Conservation (phyloP, 495 filamentous ascomycete genomes). For the Thozetella sp. region DNA sequence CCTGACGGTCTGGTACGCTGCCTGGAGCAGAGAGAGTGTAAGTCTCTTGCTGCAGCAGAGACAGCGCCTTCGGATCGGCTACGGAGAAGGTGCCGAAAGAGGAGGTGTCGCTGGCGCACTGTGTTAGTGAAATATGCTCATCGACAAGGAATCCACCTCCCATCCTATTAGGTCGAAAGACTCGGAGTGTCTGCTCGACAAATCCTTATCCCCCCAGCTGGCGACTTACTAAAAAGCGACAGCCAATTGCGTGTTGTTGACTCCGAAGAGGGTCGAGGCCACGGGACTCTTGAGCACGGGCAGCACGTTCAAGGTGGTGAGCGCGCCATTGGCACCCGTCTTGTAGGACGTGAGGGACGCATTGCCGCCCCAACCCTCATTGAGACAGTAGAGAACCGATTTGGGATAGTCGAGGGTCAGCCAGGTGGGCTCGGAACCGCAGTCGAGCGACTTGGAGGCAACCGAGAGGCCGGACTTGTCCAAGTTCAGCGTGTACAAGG, state of each 20-base stretch:
- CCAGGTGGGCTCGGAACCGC: constrained; percentile 61
- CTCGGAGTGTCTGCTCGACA: neutral
- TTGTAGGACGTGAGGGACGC: constrained; percentile 38
- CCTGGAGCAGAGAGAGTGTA: constrained; percentile 57
- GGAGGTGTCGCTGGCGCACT: neutral
- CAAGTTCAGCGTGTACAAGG: constrained; percentile 56
- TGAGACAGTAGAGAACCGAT: constrained; percentile 54
- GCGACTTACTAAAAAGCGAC: constrained; percentile 40
- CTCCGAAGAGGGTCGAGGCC: constrained; percentile 4
- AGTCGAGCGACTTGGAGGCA: constrained; percentile 45
- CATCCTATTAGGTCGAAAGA: neutral
- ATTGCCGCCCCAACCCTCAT: constrained; percentile 43
- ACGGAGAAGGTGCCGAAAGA: neutral
- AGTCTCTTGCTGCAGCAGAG: constrained; percentile 44
- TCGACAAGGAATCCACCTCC: constrained; percentile 52
- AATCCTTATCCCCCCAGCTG: constrained; percentile 42
- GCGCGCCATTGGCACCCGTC: constrained; percentile 25
- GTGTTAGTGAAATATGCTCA: constrained; percentile 19
- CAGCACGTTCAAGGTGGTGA: constrained; percentile 27
- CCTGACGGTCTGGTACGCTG: constrained; percentile 56
- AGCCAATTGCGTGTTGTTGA: constrained; percentile 30
- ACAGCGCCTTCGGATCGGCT: constrained; percentile 24
- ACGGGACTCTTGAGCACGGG: constrained; percentile 36
- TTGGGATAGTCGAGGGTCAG: constrained; percentile 50
- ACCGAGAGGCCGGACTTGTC: constrained; percentile 24